Evolutionary conservation across 306 rosid species (phyloP).

Genomic region (Myrica gale): DNA sequence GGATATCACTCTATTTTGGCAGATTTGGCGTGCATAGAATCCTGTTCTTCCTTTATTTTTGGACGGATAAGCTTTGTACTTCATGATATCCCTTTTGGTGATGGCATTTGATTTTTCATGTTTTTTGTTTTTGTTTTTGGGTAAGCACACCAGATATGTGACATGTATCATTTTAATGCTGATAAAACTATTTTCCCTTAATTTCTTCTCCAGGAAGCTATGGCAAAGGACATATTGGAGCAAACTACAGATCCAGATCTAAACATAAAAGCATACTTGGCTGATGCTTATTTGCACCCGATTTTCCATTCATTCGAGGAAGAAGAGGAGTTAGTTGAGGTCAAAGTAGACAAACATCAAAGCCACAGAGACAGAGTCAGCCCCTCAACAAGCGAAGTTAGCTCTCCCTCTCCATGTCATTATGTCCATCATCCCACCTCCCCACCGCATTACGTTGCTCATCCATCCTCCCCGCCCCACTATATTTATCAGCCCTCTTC

Average conservation of each 20-base stretch:
- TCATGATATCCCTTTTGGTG: neutral
- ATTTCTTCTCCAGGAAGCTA: conserved; percentile 68
- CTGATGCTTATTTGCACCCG: conserved; percentile 92
- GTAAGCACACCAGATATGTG: neutral
- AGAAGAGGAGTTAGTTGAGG: conserved; percentile 51
- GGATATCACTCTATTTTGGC: neutral
- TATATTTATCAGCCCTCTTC: conserved; percentile 32
- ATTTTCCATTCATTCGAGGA: conserved; percentile 79
- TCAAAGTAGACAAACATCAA: conserved; percentile 74
- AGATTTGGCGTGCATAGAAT: neutral
- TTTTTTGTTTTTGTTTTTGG: neutral
- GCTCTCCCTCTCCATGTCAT: conserved; percentile 53
- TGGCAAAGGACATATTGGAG: conserved; percentile 71
- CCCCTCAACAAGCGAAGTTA: conserved; percentile 44
- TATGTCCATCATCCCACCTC: conserved; percentile 37
- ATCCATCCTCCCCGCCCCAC: conserved; percentile 45
- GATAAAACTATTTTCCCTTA: conserved; percentile 16
- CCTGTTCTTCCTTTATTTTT: neutral
- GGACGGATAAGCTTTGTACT: neutral
- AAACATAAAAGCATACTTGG: conserved; percentile 68
- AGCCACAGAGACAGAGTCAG: conserved; percentile 33
- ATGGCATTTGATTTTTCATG: neutral
- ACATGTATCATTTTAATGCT: neutral
- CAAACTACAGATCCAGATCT: conserved; percentile 62
- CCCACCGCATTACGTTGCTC: conserved; percentile 46